Conservation (phyloP, 768 basidiomycete genomes). For the Trametopsis cervina region DNA sequence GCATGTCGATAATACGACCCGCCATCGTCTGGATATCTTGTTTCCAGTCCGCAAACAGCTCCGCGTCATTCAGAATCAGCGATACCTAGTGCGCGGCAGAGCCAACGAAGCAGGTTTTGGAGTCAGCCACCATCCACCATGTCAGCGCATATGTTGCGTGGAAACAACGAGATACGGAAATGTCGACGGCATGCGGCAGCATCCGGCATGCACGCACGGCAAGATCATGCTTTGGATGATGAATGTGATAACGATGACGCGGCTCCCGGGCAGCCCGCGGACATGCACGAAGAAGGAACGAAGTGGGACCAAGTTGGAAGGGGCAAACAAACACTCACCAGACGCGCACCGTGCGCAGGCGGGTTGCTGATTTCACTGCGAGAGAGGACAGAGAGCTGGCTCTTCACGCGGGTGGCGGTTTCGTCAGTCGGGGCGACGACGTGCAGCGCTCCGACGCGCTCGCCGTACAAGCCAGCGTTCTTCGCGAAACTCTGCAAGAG, state of each 20-base stretch:
- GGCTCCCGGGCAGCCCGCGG: no score
- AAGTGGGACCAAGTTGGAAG: no score
- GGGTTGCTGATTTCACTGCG: constrained; percentile 96
- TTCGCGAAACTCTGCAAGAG: constrained; percentile 83
- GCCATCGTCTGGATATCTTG: constrained; percentile 90
- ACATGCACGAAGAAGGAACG: no score
- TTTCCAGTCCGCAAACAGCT: constrained; percentile 85
- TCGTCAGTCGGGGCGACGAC: constrained; percentile 61
- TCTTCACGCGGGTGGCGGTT: constrained; percentile 66
- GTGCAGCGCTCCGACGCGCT: constrained; percentile 93
- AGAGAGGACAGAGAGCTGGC: constrained; percentile 87
- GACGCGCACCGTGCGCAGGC: constrained; percentile 82
- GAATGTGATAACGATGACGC: no score
- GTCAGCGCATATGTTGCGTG: no score
- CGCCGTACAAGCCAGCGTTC: constrained; percentile 92
- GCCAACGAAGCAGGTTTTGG: not conserved
- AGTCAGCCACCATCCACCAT: not conserved
- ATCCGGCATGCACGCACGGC: no score
- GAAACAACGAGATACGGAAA: no score
- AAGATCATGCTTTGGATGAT: no score
- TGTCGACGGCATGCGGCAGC: no score
- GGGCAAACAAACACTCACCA: constrained; percentile 42
- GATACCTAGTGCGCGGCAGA: no score
- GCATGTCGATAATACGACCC: constrained; percentile 87
- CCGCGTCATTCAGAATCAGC: constrained; percentile 70